These are phyloP conservation scores for Trichoderma sp. DNA, from an alignment of 2,329 filamentous ascomycete genomes.

Conservation along the genomic window DNA sequence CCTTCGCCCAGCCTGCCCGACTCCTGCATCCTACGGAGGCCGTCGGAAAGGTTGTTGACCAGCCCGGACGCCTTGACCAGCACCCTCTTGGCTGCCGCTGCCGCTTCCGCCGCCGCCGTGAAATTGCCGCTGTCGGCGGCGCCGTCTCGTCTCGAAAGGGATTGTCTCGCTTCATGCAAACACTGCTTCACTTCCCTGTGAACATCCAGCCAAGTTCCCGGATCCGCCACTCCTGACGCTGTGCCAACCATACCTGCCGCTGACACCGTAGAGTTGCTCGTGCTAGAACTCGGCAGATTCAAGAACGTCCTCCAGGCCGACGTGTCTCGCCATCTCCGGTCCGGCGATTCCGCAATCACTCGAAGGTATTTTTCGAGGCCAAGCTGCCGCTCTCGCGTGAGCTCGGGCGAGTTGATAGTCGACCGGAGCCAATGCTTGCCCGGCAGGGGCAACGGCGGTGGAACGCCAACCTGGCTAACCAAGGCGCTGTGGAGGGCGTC, in stretches of 20 bases:
- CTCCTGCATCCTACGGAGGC: constrained; percentile 57
- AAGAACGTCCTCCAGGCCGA: constrained; percentile 71
- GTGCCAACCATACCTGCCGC: constrained; percentile 44
- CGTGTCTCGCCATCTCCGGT: constrained; percentile 72
- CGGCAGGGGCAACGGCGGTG: constrained; percentile 67
- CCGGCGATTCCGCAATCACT: constrained; percentile 68
- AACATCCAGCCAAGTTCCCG: constrained; percentile 72
- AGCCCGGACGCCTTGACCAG: constrained; percentile 66
- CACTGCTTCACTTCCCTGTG: constrained; percentile 69
- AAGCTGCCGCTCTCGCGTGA: constrained; percentile 66
- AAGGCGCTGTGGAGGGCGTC: constrained; percentile 62
- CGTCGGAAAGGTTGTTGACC: constrained; percentile 62
- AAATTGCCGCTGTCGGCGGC: constrained; percentile 40
- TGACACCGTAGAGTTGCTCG: constrained; percentile 46
- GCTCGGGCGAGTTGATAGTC: constrained; percentile 64
- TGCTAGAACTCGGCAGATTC: constrained; percentile 58
- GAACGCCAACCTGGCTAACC: constrained; percentile 53
- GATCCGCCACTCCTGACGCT: constrained; percentile 49
- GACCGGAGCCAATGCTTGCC: constrained; percentile 74
- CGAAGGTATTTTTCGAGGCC: constrained; percentile 70
- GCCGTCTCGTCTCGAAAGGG: constrained; percentile 64
- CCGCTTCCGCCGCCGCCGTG: constrained; percentile 55
- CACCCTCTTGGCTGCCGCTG: constrained; percentile 70
- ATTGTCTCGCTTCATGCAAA: constrained; percentile 61
- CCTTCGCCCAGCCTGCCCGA: constrained; percentile 63